These are phyloP conservation scores for Tetraselmis chui DNA, from an alignment of 139 green algal species.

Conservation along the genomic window DNA sequence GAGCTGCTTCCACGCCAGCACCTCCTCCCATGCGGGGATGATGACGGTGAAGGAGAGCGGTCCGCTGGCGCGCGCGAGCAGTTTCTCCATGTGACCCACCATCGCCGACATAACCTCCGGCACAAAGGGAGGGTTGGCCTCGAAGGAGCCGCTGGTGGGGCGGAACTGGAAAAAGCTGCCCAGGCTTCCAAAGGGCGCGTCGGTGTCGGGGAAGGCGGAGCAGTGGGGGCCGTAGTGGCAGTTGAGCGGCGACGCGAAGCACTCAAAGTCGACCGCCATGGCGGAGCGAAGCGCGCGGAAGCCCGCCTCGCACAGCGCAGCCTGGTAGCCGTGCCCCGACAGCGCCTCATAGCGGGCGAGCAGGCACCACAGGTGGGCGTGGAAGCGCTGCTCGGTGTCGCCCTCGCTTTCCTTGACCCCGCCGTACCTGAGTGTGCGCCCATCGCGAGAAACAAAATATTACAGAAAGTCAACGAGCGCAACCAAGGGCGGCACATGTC, in stretches of 20 bases:
- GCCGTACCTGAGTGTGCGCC: too few species aligned
- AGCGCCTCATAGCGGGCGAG: constrained; percentile 17
- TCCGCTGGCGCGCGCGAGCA: constrained; percentile 12
- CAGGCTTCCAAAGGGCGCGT: constrained; percentile 20
- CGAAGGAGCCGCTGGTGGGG: constrained; percentile 6
- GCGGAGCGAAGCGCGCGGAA: not conserved
- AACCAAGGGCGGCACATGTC: too few species aligned
- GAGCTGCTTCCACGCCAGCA: constrained; percentile 9
- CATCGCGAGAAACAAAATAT: too few species aligned
- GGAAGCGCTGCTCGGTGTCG: too few species aligned
- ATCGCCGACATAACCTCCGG: constrained; percentile 10
- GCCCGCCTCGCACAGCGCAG: too few species aligned
- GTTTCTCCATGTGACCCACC: constrained; percentile 3
- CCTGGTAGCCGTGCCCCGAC: constrained; percentile 18
- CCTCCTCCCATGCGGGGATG: constrained; percentile 17
- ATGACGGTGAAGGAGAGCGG: constrained; percentile 20
- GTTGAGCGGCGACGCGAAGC: constrained; percentile 21
- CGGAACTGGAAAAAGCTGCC: constrained; percentile 26
- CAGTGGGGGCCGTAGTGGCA: constrained; percentile 4
- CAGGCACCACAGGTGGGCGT: constrained; percentile 8
- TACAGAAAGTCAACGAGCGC: too few species aligned
- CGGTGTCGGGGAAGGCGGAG: constrained; percentile 19
- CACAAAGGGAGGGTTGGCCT: constrained; percentile 26
- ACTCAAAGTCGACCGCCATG: constrained; percentile 21
- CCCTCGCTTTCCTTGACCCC: too few species aligned